A percentile compares a stretch with the other conserved stretches of the same genome.
These are phyloP conservation scores for Cucurbita argyrosperma DNA, from an alignment of 306 rosid species.

Conservation along the genomic window DNA sequence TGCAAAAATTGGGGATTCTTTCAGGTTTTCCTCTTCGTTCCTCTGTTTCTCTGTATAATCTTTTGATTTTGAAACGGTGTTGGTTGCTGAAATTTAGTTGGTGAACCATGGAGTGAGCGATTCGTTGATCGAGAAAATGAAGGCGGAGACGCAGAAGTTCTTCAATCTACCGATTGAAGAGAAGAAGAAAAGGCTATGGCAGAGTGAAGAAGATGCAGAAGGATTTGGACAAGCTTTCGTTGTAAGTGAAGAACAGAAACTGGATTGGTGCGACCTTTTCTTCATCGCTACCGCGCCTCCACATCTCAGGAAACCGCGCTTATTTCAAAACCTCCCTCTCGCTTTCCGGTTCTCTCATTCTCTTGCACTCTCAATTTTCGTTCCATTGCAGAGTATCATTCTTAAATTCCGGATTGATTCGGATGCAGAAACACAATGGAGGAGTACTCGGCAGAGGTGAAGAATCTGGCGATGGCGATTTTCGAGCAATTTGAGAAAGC, in stretches of 20 bases:
- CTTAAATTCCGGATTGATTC: background rate
- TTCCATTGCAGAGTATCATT: background rate
- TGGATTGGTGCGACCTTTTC: constrained; percentile 47
- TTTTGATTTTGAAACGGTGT: background rate
- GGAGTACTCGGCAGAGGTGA: constrained; percentile 10
- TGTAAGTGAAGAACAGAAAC: constrained; percentile 20
- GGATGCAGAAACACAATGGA: constrained; percentile 29
- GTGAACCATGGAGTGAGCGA: constrained; percentile 39
- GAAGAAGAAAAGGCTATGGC: constrained; percentile 44
- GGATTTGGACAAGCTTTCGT: constrained; percentile 62
- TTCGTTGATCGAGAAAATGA: constrained; percentile 24
- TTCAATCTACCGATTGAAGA: constrained; percentile 37
- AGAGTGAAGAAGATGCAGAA: constrained; percentile 23
- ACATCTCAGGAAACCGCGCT: constrained; percentile 24
- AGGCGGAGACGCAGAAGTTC: constrained; percentile 21
- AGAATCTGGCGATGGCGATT: constrained; percentile 6
- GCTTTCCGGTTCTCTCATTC: constrained; percentile 22
- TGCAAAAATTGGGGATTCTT: constrained; percentile 1
- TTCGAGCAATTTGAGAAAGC: constrained; percentile 17
- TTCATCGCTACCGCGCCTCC: constrained; percentile 23
- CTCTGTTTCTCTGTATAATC: background rate
- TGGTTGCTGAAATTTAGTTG: background rate
- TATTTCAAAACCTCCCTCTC: constrained; percentile 36
- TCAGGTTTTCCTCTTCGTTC: background rate
- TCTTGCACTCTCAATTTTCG: too few species aligned